A percentile compares a stretch with the other conserved stretches of the same genome.
phyloP scores from a whole-genome alignment of 345 rosid species.

The Eucalyptus virginea region DNA sequence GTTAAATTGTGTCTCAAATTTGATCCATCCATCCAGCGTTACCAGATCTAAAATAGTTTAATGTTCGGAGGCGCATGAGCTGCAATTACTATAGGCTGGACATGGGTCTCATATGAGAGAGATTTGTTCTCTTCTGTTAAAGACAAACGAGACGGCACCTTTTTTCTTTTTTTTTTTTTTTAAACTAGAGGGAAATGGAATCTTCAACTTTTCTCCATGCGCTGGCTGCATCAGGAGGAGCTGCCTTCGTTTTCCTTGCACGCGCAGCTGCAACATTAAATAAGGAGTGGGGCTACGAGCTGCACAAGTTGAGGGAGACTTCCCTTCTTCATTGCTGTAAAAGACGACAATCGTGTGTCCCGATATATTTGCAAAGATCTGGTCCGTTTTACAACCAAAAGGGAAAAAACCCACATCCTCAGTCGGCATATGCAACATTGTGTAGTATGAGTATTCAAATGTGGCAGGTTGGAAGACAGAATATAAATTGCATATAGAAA shows the following conservation, averaged over 20 bases:
- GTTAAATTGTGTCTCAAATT: too few relatives aligned
- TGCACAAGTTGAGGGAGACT: not conserved
- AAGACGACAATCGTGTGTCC: not conserved
- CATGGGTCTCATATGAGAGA: not conserved
- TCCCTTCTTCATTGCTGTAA: not conserved
- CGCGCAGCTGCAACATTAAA: not conserved
- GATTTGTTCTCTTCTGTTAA: not conserved
- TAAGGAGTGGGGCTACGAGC: not conserved
- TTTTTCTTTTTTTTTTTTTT: too few relatives aligned
- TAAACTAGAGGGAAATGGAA: not conserved
- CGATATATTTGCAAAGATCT: not conserved
- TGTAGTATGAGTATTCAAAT: not conserved
- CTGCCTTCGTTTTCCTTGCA: not conserved
- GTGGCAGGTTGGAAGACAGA: not conserved
- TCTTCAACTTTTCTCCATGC: not conserved
- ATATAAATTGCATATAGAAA: too few relatives aligned
- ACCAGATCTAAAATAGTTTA: not conserved
- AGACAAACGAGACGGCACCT: not conserved
- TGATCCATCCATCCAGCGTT: not conserved
- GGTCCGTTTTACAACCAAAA: not conserved
- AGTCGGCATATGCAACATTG: not conserved
- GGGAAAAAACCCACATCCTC: not conserved
- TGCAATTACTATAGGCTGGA: not conserved
- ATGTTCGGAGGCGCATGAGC: not conserved
- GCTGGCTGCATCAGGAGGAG: not conserved